A percentile compares a stretch with the other conserved stretches of the same genome.
phyloP scores from a whole-genome alignment of 306 rosid species.

The Malus orientalis region DNA sequence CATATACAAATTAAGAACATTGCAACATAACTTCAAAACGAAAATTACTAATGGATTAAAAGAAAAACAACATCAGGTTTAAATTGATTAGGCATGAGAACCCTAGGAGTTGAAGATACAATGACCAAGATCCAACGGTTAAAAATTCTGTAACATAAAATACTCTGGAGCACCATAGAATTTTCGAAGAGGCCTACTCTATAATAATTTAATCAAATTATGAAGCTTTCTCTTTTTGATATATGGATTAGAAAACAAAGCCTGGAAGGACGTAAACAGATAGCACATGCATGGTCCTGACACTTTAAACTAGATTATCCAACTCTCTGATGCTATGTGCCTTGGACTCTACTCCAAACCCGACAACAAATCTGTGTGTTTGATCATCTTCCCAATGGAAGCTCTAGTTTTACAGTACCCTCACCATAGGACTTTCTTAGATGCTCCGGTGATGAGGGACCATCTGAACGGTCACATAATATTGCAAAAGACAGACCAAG shows the following conservation, averaged over 20 bases:
- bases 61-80: not conserved
- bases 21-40: not conserved
- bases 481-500: too few species aligned
- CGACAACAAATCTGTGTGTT: not conserved
- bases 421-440: not conserved
- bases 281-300: not conserved
- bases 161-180: not conserved
- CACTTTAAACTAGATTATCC: not conserved
- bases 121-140: not conserved
- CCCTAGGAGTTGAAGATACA: not conserved
- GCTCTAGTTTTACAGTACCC: not conserved
- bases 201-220: not conserved
- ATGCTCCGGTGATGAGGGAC: too few species aligned
- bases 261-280: not conserved
- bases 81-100: not conserved
- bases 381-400: conserved; percentile 1
- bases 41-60: not conserved
- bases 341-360: not conserved
- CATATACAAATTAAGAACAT: not conserved
- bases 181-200: not conserved
- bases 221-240: not conserved
- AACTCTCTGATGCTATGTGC: not conserved
- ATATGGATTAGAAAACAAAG: not conserved
- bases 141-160: too few species aligned
- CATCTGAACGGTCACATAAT: too few species aligned